phyloP scores from a whole-genome alignment of 805 yeast genomes.

The Candida awuae region DNA sequence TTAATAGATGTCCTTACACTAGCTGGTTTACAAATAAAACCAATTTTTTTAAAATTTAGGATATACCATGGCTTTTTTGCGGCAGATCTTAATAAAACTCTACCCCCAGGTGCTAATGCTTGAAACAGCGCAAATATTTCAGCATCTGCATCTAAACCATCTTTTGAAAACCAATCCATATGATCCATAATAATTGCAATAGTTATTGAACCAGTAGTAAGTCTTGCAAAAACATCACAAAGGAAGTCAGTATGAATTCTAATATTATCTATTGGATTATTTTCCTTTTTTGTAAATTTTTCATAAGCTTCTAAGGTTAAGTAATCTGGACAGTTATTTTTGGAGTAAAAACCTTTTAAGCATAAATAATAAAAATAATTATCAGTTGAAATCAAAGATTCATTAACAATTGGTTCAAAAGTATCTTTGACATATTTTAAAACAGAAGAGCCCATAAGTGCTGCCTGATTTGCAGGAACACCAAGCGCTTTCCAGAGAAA shows the following conservation, averaged over 20 bases:
- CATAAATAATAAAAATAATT: slow-evolving; percentile 74
- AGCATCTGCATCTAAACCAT: slow-evolving; percentile 51
- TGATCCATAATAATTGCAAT: slow-evolving; percentile 84
- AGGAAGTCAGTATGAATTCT: slow-evolving; percentile 75
- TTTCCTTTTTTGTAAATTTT: slow-evolving; percentile 33
- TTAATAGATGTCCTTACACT: slow-evolving; percentile 56
- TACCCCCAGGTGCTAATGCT: slow-evolving; percentile 59
- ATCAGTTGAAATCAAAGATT: slow-evolving; percentile 58
- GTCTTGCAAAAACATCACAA: slow-evolving; percentile 64
- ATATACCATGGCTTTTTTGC: slow-evolving; percentile 74
- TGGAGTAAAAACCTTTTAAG: slow-evolving; percentile 52
- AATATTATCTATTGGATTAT: slow-evolving; percentile 57
- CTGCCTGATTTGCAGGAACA: slow-evolving; percentile 81
- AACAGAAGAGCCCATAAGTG: slow-evolving; percentile 68
- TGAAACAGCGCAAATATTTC: slow-evolving; percentile 59
- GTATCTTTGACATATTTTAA: slow-evolving; percentile 69
- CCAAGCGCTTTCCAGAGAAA: slow-evolving; percentile 85
- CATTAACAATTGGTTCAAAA: slow-evolving; percentile 61
- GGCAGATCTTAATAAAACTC: slow-evolving; percentile 72
- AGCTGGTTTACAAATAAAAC: slow-evolving; percentile 62
- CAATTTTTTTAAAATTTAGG: slow-evolving; percentile 53
- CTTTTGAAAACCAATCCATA: slow-evolving; percentile 83
- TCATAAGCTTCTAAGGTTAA: slow-evolving; percentile 52
- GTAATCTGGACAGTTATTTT: slow-evolving; percentile 68
- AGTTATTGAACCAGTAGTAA: slow-evolving; percentile 54